These are phyloP conservation scores for Suillus subaureus DNA, from an alignment of 768 basidiomycete species.

Conservation along the genomic window DNA sequence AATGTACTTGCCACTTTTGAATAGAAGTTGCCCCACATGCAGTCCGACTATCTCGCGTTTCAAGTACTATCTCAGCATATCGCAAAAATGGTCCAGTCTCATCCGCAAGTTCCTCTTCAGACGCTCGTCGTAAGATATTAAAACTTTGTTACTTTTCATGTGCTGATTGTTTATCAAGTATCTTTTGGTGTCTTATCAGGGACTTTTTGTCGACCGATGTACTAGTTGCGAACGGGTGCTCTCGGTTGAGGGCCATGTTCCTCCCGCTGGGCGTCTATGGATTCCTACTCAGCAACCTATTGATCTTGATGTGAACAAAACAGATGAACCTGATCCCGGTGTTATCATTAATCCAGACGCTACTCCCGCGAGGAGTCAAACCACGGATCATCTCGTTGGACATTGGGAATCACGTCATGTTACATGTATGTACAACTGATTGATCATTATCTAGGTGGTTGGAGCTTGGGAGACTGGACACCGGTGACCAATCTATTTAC, in stretches of 20 bases:
- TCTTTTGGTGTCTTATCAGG: constrained; percentile 57
- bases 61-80: constrained; percentile 69
- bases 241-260: constrained; percentile 69
- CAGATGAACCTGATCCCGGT: not conserved
- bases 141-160: not conserved
- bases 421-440: constrained; percentile 37
- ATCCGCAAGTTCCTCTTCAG: constrained; percentile 56
- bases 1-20: not conserved
- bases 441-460: too few species aligned
- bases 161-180: constrained; percentile 35
- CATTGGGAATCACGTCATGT: constrained; percentile 58
- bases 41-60: constrained; percentile 68
- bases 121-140: constrained; percentile 46
- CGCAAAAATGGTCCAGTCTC: constrained; percentile 55
- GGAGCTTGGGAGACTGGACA: not conserved
- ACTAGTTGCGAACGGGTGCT: constrained; percentile 63
- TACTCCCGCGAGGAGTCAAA: not conserved
- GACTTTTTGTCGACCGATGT: constrained; percentile 65
- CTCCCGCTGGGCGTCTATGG: constrained; percentile 68
- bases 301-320: not conserved
- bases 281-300: constrained; percentile 23
- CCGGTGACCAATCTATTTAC: not conserved
- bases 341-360: not conserved
- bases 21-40: constrained; percentile 69
- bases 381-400: constrained; percentile 29